Evolutionary conservation across 2,329 filamentous ascomycete species (phyloP).

Genomic region (Penicillium sp.): DNA sequence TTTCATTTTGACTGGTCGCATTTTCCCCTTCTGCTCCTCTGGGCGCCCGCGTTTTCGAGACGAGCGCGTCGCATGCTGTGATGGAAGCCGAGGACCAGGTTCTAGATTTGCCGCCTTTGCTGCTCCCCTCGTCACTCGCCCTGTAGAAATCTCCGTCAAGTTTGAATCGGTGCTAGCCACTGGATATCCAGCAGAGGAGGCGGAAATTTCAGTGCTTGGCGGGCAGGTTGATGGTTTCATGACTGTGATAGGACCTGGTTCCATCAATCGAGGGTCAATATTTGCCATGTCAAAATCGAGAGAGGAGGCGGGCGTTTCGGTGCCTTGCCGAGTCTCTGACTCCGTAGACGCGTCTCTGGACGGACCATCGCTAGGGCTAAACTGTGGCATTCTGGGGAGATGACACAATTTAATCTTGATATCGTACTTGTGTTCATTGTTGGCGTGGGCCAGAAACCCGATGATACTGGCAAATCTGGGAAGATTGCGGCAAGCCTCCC

Average conservation of each 20-base stretch:
- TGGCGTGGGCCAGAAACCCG: conserved; percentile 20
- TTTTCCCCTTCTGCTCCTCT: conserved; percentile 10
- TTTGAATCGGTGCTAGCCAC: conserved; percentile 3
- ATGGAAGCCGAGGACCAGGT: conserved; percentile 1
- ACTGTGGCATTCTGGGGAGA: conserved; percentile 10
- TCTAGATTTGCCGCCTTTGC: conserved; percentile 9
- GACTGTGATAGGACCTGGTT: conserved; percentile 4
- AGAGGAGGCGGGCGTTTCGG: conserved; percentile 18
- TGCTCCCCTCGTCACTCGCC: conserved; percentile 10
- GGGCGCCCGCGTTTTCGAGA: conserved; percentile 8
- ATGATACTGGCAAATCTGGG: conserved; percentile 21
- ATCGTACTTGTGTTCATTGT: conserved; percentile 17
- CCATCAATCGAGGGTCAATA: conserved; percentile 18
- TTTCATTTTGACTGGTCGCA: conserved; percentile 6
- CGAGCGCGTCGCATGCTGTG: conserved; percentile 1
- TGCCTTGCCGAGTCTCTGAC: conserved; percentile 14
- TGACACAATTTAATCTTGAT: conserved; percentile 19
- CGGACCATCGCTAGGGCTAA: conserved; percentile 8
- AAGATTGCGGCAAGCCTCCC: conserved; percentile 14
- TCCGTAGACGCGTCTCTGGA: conserved; percentile 14
- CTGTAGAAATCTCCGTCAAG: conserved; percentile 3
- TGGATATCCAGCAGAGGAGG: conserved; percentile 4
- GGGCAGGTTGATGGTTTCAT: conserved; percentile 2
- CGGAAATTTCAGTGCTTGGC: conserved; percentile 1
- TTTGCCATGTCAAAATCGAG: conserved; percentile 17